Evolutionary conservation across 208 protist genomes (phyloP), one percentile per base, ranked within the genome.

Genomic region (Wallacemonas sp.): DNA sequence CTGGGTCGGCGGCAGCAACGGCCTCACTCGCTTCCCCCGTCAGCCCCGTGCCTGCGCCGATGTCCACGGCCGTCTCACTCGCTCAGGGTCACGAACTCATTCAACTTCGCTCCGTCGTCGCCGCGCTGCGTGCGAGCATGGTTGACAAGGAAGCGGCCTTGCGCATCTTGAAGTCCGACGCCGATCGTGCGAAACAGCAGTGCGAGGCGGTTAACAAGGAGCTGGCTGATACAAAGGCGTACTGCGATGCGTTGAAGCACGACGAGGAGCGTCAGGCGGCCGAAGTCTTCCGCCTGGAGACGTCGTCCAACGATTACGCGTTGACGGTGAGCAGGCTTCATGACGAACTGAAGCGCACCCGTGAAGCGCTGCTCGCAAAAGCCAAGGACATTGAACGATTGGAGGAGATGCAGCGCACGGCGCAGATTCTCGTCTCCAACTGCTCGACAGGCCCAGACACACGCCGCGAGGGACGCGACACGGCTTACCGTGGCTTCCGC

Each of bases 21-120:
- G n/a, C n/a, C n/a, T n/a, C n/a, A n/a, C n/a, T n/a, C n/a, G n/a
- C n/a, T n/a, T n/a, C n/a, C n/a, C n/a, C n/a, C n/a, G n/a, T n/a
- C n/a, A n/a, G n/a, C n/a, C n/a, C n/a, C n/a, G n/a, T n/a, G n/a
- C n/a, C n/a, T n/a, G n/a, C n/a, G n/a, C n/a, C 10, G 22, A 60
- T 12, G 15, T 21, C 6, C 39, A 19, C 38, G 5, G 3, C 15
- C 24, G 59, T 65, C 6, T 65, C 42, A 19, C 30, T 65, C 8
- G 32, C 38, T 17, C 55, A 62, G 37, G 29, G 55, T 12, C 39
- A 62, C 38, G 39, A 48, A 24, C 37, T 48, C 9, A 48, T 62
- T 45, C 55, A 62, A 37, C 34, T 62, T 17, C 55, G 55, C 13
- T 66, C 76, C 19, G 81, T 82, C 72, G 24, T 82, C 6, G 24